Evolutionary conservation across 768 basidiomycete genomes (phyloP), one percentile per base, ranked within the genome.

Genomic region (Agaricus blazei): DNA sequence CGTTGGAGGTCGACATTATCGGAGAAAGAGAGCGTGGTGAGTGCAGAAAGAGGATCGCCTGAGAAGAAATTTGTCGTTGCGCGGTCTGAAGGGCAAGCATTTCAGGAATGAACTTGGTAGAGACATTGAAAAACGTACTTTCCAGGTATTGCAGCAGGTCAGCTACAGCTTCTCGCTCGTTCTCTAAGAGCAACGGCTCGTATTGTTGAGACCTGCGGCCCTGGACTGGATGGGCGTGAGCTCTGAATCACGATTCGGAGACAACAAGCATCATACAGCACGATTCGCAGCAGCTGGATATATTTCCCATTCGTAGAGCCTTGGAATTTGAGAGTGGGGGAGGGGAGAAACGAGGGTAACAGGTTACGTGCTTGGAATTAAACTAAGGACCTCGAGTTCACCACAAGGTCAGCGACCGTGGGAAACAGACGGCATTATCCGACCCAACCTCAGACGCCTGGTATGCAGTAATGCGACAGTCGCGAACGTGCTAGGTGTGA

Each of bases 1-100:
- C 97, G 85, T 75, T 99, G 97, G 19, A 99, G 80, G 75, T 98
- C 97, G 62, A 99, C 96, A 73, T 99, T 99, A 75, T 98, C 97
- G 23, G 91, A 94, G 76, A 98, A 99, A 24, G 94, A 96, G 59
- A 99, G 88, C 49, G 93, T 98, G 11, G 96, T 98, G 54, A 99
- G 76, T 38, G 97, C 94, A 51, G 87, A 80, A 56, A 99, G 85
- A 19, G 97, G 96, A 15, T 87, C 84, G 53, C 96, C 97, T 50
- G 83, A 79, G 77, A 98, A 99, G 82, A 99, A 99, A 75, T 99
- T 98, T 73, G 97, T 98, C 7, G 93, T 94, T 2, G 90, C 88
- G 62, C 97, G 92, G 81, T 99, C 96, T 96, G 68, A n/a, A 27
- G 42, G 40, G 26, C 40, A 36, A 37, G 41, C 36, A 42, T 41